phyloP scores from a whole-genome alignment of 495 filamentous ascomycete genomes.

The Lindgomyces ingoldianus region DNA sequence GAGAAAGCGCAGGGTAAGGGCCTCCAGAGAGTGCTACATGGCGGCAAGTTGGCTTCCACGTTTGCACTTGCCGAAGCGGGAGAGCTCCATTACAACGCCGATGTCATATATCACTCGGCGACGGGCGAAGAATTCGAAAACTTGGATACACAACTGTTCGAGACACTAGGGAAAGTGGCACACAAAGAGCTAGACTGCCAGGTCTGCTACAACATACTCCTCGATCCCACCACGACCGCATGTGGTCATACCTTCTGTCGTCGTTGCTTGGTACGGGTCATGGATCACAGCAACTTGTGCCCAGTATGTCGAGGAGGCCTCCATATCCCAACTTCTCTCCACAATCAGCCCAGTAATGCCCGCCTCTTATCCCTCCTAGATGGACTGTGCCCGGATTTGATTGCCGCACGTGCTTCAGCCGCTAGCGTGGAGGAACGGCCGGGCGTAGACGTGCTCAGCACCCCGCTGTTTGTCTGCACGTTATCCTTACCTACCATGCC shows the following conservation, averaged over 20 bases:
- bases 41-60: slow-evolving; percentile 64
- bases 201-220: slow-evolving; percentile 76
- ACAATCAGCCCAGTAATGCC: slow-evolving; percentile 61
- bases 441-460: slow-evolving; percentile 57
- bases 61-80: slow-evolving; percentile 58
- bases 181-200: slow-evolving; percentile 80
- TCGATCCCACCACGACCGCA: slow-evolving; percentile 77
- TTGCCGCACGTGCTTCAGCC: slow-evolving; percentile 58
- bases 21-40: slow-evolving; percentile 42
- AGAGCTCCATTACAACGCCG: slow-evolving; percentile 54
- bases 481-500: slow-evolving; percentile 80
- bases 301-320: slow-evolving; percentile 73
- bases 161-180: slow-evolving; percentile 59
- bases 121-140: slow-evolving; percentile 44
- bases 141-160: slow-evolving; percentile 56
- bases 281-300: slow-evolving; percentile 75
- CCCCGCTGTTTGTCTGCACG: slow-evolving; percentile 80
- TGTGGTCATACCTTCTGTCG: slow-evolving; percentile 92
- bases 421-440: slow-evolving; percentile 54
- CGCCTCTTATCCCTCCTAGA: slow-evolving; percentile 61
- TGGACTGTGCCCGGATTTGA: slow-evolving; percentile 65
- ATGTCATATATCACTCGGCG: slow-evolving; percentile 55
- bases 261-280: slow-evolving; percentile 68
- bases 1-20: slow-evolving; percentile 35
- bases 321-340: slow-evolving; percentile 59